Evolutionary conservation across 2,329 filamentous ascomycete species (phyloP).

Genomic region (Grosmannia clavigera): DNA sequence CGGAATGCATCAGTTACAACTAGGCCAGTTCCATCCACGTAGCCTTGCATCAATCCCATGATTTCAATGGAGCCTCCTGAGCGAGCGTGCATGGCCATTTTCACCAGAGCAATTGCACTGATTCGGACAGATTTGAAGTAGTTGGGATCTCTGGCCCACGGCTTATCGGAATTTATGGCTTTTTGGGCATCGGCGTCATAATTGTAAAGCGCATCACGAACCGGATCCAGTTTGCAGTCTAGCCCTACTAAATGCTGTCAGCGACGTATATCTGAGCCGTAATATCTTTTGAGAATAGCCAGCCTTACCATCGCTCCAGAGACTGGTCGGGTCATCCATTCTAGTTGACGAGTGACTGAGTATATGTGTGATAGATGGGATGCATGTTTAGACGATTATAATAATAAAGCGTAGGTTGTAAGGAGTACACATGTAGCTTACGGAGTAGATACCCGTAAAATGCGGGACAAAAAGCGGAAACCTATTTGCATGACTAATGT

Average conservation of each 20-base stretch:
- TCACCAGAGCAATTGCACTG: constrained; percentile 83
- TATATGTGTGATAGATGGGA: neutral
- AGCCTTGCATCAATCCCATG: constrained; percentile 97
- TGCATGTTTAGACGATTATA: neutral
- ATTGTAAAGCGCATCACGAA: constrained; percentile 81
- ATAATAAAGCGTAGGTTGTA: no score
- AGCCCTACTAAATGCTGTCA: constrained; percentile 46
- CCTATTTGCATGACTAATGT: neutral
- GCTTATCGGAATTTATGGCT: constrained; percentile 47
- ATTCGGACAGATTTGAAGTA: constrained; percentile 93
- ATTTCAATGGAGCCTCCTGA: constrained; percentile 85
- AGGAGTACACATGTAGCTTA: no score
- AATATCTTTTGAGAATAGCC: neutral
- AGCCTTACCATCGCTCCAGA: constrained; percentile 40
- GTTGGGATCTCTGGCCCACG: constrained; percentile 68
- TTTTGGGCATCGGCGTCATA: constrained; percentile 63
- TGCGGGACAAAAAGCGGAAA: neutral
- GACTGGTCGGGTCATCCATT: constrained; percentile 45
- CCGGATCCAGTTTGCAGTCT: constrained; percentile 77
- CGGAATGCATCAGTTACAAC: constrained; percentile 91
- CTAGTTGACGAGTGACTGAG: neutral
- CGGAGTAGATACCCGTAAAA: neutral
- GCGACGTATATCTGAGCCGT: neutral
- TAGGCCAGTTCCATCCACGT: constrained; percentile 72
- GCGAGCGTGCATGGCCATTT: constrained; percentile 99